Percentiles rank a stretch among this genome's conserved stretches.
phyloP scores from a whole-genome alignment of 345 rosid species.

The Eucalyptus regnans region DNA sequence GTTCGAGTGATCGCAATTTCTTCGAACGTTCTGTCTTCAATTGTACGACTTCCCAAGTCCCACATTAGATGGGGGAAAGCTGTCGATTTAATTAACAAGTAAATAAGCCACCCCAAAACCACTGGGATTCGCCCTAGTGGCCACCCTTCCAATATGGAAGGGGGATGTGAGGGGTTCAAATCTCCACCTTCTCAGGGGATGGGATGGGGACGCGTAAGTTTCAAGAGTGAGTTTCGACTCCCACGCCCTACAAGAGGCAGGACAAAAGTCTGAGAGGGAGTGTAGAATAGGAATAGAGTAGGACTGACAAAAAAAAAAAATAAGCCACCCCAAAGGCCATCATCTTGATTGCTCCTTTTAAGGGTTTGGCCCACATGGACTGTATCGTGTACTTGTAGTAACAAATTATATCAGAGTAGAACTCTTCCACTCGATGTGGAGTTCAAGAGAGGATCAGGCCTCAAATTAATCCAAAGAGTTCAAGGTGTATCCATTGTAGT shows the following conservation, averaged over 20 bases:
- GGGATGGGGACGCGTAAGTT: accelerated
- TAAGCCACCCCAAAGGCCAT: not conserved
- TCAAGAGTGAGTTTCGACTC: too few relatives aligned
- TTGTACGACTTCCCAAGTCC: not conserved
- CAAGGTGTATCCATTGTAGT: not conserved
- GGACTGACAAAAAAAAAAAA: not conserved
- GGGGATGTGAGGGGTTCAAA: too few relatives aligned
- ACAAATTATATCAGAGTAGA: not conserved
- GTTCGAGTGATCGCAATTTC: not conserved
- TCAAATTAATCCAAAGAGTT: not conserved
- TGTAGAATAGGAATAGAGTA: too few relatives aligned
- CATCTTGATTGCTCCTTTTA: not conserved
- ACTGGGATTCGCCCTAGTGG: too few relatives aligned
- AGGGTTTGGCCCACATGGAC: too few relatives aligned
- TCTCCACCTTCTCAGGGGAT: too few relatives aligned
- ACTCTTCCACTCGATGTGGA: not conserved
- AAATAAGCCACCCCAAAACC: not conserved
- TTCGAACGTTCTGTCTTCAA: not conserved
- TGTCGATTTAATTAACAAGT: not conserved
- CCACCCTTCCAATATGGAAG: too few relatives aligned
- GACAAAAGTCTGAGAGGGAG: too few relatives aligned
- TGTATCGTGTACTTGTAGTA: not conserved
- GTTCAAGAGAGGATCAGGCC: not conserved
- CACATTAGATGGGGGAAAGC: not conserved
- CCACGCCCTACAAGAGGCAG: too few relatives aligned